Evolutionary conservation across 306 rosid genomes (phyloP).

Genomic region (Sechiopsis laciniata): DNA sequence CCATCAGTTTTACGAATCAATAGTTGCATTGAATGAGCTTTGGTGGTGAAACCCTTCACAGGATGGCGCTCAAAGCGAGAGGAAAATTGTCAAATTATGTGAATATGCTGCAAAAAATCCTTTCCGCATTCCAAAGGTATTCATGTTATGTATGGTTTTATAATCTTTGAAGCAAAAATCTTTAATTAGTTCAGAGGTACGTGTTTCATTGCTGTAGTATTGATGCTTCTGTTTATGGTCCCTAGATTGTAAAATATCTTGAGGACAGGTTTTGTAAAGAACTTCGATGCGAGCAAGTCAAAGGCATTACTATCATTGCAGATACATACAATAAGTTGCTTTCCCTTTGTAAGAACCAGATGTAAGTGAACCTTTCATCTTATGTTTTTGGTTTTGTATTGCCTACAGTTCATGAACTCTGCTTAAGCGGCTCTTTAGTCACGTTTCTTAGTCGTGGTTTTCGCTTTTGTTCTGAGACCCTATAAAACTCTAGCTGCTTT

Average conservation of each 20-base stretch:
- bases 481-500: neutral
- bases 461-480: neutral
- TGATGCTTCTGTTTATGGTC: slow-evolving; percentile 19
- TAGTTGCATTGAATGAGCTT: slow-evolving; percentile 12
- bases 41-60: slow-evolving; percentile 31
- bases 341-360: slow-evolving; percentile 72
- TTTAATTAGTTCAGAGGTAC: neutral
- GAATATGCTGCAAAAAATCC: slow-evolving; percentile 92
- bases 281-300: slow-evolving; percentile 62
- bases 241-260: slow-evolving; percentile 81
- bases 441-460: neutral
- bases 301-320: slow-evolving; percentile 50
- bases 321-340: slow-evolving; percentile 79
- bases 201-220: slow-evolving; percentile 27
- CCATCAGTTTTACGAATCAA: neutral
- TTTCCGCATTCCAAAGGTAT: slow-evolving; percentile 85
- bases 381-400: neutral
- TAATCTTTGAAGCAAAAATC: neutral
- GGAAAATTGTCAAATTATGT: slow-evolving; percentile 80
- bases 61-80: slow-evolving; percentile 76
- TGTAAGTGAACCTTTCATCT: slow-evolving; percentile 52
- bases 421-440: neutral
- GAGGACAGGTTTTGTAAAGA: slow-evolving; percentile 93
- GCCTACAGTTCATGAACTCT: neutral
- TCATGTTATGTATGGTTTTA: slow-evolving; percentile 11